Base-by-base conservation (phyloP, 2,329 filamentous ascomycete species). In the Cephalotrichum gorgonifer region DNA sequence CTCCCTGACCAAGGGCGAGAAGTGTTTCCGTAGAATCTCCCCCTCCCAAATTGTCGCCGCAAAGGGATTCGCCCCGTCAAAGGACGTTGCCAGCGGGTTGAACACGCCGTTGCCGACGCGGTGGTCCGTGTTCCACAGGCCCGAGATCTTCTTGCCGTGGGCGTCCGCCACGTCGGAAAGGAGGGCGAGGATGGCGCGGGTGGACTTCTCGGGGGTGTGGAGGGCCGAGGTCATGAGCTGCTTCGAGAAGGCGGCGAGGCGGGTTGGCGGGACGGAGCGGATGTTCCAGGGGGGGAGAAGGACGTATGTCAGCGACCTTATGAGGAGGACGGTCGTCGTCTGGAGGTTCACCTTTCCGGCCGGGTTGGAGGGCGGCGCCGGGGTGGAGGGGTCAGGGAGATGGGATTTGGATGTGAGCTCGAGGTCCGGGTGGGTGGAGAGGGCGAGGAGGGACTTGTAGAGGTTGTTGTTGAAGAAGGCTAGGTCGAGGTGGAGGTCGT, bases 101-200 rank as follows among this genome's bases (percentile, higher is more conserved):
- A 87, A 97, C 1, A 84, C 79, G 2, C 93, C 93, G 62, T 97
- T 91, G 6, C 91, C 91, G 62, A 87, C 86, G 45, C 91, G 76
- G 70, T 97, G 93, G 62, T 97, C 91, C 0, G 89, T 95, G 59
- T 94, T 83, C 91, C 93, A 98, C 52, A 98, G 66, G n/a, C 84
- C 80, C 33, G 79, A 79, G 41, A 97, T 79, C 66, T 91, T 94
- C 57, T 81, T 83, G 44, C 83, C 83, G 62, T 98, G 89, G 2
- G 83, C 83, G 64, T 86, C 87, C 1, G 85, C 79, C 2, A 97
- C 79, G 57, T 90, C 85, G 47, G 79, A 79, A 41, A 97, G 66
- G 26, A 98, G 72, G 2, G 83, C 84, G 4, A 96, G 71, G 49
- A 91, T 76, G 0, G 91, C 91, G 55, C 88, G 78, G 38, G 82